A percentile compares a stretch with the other conserved stretches of the same genome.
Conservation (phyloP, 352 stramenopile genomes). For the Globisporangium nunn region DNA sequence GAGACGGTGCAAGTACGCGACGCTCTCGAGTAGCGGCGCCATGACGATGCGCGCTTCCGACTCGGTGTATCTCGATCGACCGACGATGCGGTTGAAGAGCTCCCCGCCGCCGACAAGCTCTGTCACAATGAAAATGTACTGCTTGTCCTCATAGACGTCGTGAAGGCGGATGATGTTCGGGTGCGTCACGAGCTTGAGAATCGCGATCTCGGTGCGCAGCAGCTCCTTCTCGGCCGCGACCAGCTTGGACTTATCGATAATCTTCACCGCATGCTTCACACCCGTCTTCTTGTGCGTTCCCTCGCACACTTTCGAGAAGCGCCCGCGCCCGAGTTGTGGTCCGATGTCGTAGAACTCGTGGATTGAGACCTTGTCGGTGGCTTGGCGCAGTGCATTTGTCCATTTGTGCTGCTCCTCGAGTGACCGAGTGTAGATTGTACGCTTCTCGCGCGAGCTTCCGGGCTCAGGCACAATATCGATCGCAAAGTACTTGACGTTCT, state of each 20-base stretch:
- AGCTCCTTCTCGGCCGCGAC: slow-evolving; percentile 85
- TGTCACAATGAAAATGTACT: slow-evolving; percentile 97
- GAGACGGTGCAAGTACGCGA: slow-evolving; percentile 88
- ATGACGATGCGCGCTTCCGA: slow-evolving; percentile 85
- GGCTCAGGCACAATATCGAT: slow-evolving; percentile 83
- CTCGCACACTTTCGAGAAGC: slow-evolving; percentile 87
- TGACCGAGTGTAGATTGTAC: slow-evolving; percentile 78
- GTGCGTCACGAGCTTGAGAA: slow-evolving; percentile 90
- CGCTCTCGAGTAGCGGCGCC: slow-evolving; percentile 80
- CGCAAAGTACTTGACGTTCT: slow-evolving; percentile 76
- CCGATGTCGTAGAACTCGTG: slow-evolving; percentile 88
- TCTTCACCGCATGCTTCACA: slow-evolving; percentile 86
- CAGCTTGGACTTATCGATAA: slow-evolving; percentile 91
- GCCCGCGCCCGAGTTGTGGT: slow-evolving; percentile 78
- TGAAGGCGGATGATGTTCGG: slow-evolving; percentile 81
- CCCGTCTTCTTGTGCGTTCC: slow-evolving; percentile 52
- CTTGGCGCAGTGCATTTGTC: slow-evolving; percentile 61
- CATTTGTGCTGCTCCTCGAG: slow-evolving; percentile 74
- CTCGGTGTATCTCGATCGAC: slow-evolving; percentile 81
- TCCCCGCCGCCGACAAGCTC: slow-evolving; percentile 95
- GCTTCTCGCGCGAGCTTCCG: slow-evolving; percentile 55
- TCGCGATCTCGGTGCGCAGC: slow-evolving; percentile 90
- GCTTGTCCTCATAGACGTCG: slow-evolving; percentile 90
- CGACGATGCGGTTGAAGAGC: slow-evolving; percentile 95
- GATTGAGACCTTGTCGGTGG: slow-evolving; percentile 85